Base-by-base conservation (phyloP, 306 rosid species). In the Gastrolobium bilobum region DNA sequence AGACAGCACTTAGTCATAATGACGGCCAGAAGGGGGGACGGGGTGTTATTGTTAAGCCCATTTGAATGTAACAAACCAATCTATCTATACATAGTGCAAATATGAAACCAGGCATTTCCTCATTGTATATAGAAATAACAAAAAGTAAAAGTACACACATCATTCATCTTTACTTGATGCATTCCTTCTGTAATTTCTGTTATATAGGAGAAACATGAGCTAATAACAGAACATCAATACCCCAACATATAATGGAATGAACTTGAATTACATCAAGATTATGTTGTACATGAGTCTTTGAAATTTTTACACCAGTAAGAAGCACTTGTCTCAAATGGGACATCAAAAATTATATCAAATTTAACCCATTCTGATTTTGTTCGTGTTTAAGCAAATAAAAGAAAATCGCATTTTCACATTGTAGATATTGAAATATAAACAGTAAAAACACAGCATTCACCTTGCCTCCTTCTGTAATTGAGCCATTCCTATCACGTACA, bases 381-480 rank as follows among this genome's bases (percentile, higher is more conserved):
- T 46, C 2, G 46, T 20, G 37, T 42, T 10, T 29, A 61, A 20
- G 15, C 8, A 10, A 20, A 15, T 10, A 56, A 54, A 52, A 52
- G 9, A 59, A 60, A 31, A 20, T 2, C 33, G 71, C 39, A 61
- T 26, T 79, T 79, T 31, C 75, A 68, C 80, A 39, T 33, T 20
- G 74, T 59, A 76, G 69, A 30, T n/a, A 46, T 70, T 39, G 11
- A 39, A 47, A 53, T 47, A 68, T 38, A 9, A 47, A 56, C 11
- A 6, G 59, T 44, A 30, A 77, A 62, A 73, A 61, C 10, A 69
- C 68, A 20, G 44, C 14, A 75, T 52, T 84, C 67, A 95, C 99
- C 98, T 91, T 87, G 83, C 99, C 91, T 50, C 99, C 99, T 81
- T 95, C 98, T 14, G 89, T 85, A 71, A 93, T 90, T 59, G 86